These are phyloP conservation scores for Cornus suecica DNA, from an alignment of 148 eudicot genomes.

Conservation along the genomic window DNA sequence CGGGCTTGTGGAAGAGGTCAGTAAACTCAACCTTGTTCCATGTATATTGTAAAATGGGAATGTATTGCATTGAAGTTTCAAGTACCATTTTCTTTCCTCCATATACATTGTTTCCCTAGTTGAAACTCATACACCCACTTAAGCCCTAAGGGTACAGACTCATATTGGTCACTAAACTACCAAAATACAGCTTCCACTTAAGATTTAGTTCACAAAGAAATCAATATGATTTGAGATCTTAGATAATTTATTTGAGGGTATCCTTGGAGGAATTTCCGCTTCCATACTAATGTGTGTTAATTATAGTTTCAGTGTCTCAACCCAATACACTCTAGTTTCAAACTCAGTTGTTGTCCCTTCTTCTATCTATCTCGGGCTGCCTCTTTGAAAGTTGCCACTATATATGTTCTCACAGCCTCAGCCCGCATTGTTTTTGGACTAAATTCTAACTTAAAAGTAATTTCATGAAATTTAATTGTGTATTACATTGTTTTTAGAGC, in stretches of 20 bases:
- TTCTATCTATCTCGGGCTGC: background rate
- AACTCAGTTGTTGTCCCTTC: background rate
- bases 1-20: conserved; percentile 95
- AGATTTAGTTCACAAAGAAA: background rate
- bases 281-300: too few relatives aligned
- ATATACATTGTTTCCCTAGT: background rate
- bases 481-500: background rate
- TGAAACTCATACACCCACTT: too few relatives aligned
- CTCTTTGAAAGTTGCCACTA: background rate
- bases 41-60: background rate
- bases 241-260: background rate
- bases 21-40: conserved; percentile 1
- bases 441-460: background rate
- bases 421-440: background rate
- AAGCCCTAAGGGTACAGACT: background rate
- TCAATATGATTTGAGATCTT: background rate
- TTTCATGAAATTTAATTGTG: background rate
- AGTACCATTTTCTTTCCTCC: background rate
- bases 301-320: background rate
- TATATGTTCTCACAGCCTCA: conserved; percentile 3
- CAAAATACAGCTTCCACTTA: background rate
- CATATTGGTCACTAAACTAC: background rate
- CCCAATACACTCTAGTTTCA: background rate
- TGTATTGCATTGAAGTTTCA: background rate
- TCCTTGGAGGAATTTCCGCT: too few relatives aligned